Percentiles rank a stretch among this genome's conserved stretches.
Conservation (phyloP, 2,329 filamentous ascomycete genomes). For the Rutstroemia sydowiana region DNA sequence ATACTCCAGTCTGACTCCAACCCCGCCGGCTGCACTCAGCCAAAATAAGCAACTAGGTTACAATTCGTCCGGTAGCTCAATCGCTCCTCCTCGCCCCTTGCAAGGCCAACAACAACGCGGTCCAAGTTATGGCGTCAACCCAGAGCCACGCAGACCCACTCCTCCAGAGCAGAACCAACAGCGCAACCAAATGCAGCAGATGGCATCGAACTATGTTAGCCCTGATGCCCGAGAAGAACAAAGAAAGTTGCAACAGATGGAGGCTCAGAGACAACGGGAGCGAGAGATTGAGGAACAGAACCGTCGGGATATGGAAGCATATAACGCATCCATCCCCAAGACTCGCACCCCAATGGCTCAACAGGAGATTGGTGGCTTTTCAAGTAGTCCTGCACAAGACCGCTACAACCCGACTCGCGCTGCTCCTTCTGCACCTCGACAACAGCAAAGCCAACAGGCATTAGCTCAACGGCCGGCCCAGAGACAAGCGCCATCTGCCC, state of each 20-base stretch:
- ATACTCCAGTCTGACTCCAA: constrained; percentile 61
- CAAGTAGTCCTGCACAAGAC: constrained; percentile 38
- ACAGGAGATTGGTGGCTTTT: constrained; percentile 72
- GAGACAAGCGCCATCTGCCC: constrained; percentile 73
- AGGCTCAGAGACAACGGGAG: constrained; percentile 47
- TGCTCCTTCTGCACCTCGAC: constrained; percentile 68
- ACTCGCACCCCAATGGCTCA: constrained; percentile 73
- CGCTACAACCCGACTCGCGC: constrained; percentile 82
- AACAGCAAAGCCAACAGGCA: constrained; percentile 33
- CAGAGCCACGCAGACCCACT: constrained; percentile 34
- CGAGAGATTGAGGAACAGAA: constrained; percentile 56
- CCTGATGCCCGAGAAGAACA: constrained; percentile 45
- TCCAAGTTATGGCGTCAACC: constrained; percentile 33
- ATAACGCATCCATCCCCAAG: constrained; percentile 84
- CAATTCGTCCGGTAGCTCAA: constrained; percentile 41
- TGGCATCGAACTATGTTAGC: constrained; percentile 46
- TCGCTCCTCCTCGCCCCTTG: constrained; percentile 63
- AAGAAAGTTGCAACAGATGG: constrained; percentile 50
- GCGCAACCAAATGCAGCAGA: constrained; percentile 50
- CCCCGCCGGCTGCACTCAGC: constrained; percentile 45
- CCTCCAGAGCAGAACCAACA: constrained; percentile 32
- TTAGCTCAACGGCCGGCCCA: constrained; percentile 54
- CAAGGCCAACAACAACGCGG: constrained; percentile 40
- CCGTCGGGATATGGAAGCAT: constrained; percentile 73
- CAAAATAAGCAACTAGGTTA: constrained; percentile 60